phyloP scores from a whole-genome alignment of 176 grass and related monocot genomes.

The Zizania latifolia region DNA sequence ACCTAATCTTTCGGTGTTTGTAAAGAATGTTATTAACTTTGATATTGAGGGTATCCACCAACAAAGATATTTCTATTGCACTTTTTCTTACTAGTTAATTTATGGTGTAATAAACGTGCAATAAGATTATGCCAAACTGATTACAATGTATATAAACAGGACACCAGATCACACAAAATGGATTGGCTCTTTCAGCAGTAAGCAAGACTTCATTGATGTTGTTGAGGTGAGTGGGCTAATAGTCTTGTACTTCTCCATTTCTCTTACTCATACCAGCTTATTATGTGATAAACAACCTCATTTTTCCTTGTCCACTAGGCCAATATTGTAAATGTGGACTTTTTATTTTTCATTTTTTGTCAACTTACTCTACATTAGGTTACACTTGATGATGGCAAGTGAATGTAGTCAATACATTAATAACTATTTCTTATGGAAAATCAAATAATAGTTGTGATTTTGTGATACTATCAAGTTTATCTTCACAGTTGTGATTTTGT shows the following conservation, averaged over 20 bases:
- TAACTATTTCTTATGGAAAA: neutral
- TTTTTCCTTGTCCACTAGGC: neutral
- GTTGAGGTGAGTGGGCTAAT: slow-evolving; percentile 51
- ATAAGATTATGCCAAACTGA: neutral
- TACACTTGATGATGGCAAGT: neutral
- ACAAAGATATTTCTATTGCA: neutral
- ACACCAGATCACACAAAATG: slow-evolving; percentile 98
- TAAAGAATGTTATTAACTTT: neutral
- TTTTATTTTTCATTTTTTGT: neutral
- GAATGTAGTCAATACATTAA: neutral
- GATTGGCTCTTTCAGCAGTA: slow-evolving; percentile 84
- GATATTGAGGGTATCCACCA: neutral
- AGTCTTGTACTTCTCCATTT: neutral
- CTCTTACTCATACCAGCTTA: neutral
- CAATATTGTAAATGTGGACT: neutral
- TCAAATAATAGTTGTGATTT: neutral
- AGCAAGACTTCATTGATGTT: slow-evolving; percentile 90
- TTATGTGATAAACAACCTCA: neutral
- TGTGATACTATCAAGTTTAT: neutral
- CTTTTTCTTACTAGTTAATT: neutral
- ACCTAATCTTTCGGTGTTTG: neutral
- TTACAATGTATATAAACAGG: slow-evolving; percentile 30
- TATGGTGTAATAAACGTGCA: neutral
- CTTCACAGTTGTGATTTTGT: neutral
- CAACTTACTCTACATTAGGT: neutral